Conservation (phyloP, 2,329 filamentous ascomycete genomes). For the Hymenoscyphus scutula region DNA sequence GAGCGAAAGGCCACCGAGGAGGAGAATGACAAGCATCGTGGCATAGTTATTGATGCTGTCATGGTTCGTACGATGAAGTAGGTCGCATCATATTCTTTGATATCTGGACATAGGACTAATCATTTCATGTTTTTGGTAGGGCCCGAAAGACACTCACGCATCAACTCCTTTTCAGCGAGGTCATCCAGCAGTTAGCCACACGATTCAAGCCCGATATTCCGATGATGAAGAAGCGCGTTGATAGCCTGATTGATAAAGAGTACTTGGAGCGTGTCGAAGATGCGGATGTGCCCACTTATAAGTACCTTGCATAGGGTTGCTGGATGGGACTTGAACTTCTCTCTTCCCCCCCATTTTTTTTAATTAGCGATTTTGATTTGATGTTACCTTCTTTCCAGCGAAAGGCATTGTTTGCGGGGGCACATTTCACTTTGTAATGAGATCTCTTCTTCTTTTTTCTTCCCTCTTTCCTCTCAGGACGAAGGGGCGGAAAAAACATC, state of each 20-base stretch:
- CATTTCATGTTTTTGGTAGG: constrained; percentile 47
- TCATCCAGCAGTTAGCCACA: constrained; percentile 63
- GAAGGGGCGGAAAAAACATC: not conserved
- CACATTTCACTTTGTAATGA: not conserved
- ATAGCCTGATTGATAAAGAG: constrained; percentile 72
- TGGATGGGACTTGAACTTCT: too few species aligned
- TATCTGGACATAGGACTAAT: constrained; percentile 33
- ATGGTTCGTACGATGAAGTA: constrained; percentile 86
- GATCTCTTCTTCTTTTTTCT: not conserved
- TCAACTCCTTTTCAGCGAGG: constrained; percentile 67
- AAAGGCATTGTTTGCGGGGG: not conserved
- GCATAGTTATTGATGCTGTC: constrained; percentile 71
- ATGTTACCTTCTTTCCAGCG: not conserved
- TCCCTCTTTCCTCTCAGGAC: not conserved
- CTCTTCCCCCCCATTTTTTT: too few species aligned
- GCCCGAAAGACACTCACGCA: constrained; percentile 72
- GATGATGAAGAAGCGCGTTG: constrained; percentile 79
- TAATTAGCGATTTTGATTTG: not conserved
- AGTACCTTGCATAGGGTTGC: constrained; percentile 60
- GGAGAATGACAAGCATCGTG: constrained; percentile 70
- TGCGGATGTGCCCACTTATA: constrained; percentile 59
- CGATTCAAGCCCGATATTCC: constrained; percentile 75
- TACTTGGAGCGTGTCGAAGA: constrained; percentile 76
- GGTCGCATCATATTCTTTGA: constrained; percentile 36
- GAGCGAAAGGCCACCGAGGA: constrained; percentile 70